Conservation (phyloP, 2,329 filamentous ascomycete genomes). For the Penicillium sp. region DNA sequence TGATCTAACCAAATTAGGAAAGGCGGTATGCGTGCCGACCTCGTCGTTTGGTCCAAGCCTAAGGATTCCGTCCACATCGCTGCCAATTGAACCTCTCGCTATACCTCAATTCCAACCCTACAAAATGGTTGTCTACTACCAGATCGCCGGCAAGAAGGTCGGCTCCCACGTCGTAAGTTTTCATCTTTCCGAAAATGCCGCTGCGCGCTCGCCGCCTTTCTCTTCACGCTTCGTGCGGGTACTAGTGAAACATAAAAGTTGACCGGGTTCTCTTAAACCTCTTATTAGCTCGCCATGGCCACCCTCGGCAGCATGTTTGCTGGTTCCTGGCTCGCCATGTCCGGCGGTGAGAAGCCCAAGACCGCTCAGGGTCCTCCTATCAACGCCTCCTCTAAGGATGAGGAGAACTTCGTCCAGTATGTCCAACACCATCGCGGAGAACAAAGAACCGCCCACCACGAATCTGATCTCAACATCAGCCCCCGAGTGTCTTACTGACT, state of each 20-base stretch:
- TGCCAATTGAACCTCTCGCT: slow-evolving; percentile 22
- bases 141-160: slow-evolving; percentile 52
- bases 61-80: slow-evolving; percentile 30
- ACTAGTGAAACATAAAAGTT: slow-evolving; percentile 18
- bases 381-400: slow-evolving; percentile 64
- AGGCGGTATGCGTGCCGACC: slow-evolving; percentile 21
- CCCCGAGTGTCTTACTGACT: not conserved
- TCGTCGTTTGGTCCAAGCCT: slow-evolving; percentile 27
- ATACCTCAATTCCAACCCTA: slow-evolving; percentile 22
- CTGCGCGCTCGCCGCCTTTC: slow-evolving; percentile 20
- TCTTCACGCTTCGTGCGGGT: slow-evolving; percentile 11
- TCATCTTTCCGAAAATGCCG: not conserved
- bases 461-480: not conserved
- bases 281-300: slow-evolving; percentile 58
- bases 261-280: slow-evolving; percentile 10
- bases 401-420: slow-evolving; percentile 68
- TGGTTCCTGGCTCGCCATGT: slow-evolving; percentile 46
- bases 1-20: slow-evolving; percentile 20
- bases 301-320: slow-evolving; percentile 53
- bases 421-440: slow-evolving; percentile 25
- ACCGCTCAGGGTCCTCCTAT: slow-evolving; percentile 53
- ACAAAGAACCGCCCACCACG: not conserved
- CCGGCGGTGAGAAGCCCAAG: slow-evolving; percentile 41
- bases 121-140: slow-evolving; percentile 54
- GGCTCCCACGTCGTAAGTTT: slow-evolving; percentile 52